These are phyloP conservation scores for Filosporella fistucella DNA, from an alignment of 495 filamentous ascomycete species.

Conservation along the genomic window DNA sequence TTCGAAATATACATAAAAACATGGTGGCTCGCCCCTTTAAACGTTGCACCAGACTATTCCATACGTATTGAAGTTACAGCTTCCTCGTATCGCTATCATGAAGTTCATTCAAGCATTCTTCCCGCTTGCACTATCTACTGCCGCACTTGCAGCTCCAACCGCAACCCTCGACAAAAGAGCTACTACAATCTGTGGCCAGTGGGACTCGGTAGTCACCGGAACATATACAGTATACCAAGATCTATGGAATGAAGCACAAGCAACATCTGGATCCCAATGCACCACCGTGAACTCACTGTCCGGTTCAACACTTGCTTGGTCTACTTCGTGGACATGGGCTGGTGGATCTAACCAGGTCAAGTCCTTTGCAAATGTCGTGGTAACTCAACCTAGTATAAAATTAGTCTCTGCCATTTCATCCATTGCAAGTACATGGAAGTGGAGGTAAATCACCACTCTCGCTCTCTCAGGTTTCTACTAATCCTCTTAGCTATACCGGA, in stretches of 20 bases:
- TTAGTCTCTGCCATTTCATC: slow-evolving; percentile 42
- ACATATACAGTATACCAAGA: slow-evolving; percentile 51
- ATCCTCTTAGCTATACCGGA: slow-evolving; percentile 48
- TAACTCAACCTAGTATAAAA: slow-evolving; percentile 36
- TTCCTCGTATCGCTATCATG: no score
- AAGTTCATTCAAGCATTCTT: slow-evolving; percentile 13
- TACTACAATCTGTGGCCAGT: slow-evolving; percentile 46
- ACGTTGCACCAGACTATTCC: no score
- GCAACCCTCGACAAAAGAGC: slow-evolving; percentile 35
- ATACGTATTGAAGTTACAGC: no score
- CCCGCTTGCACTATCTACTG: slow-evolving; percentile 24
- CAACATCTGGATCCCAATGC: slow-evolving; percentile 56
- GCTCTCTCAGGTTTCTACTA: background rate
- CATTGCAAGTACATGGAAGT: slow-evolving; percentile 49
- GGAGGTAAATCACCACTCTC: slow-evolving; percentile 34
- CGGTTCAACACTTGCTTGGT: slow-evolving; percentile 47
- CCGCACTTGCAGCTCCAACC: slow-evolving; percentile 35
- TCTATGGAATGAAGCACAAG: slow-evolving; percentile 42
- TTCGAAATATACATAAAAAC: no score
- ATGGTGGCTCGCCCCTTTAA: no score
- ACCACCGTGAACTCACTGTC: slow-evolving; percentile 43
- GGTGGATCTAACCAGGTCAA: slow-evolving; percentile 50
- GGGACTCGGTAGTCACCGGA: slow-evolving; percentile 36
- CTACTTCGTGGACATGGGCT: slow-evolving; percentile 53
- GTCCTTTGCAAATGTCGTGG: slow-evolving; percentile 52